phyloP scores from a whole-genome alignment of 371 early-diverging fungal genomes.

The Sporodiniella umbellata region DNA sequence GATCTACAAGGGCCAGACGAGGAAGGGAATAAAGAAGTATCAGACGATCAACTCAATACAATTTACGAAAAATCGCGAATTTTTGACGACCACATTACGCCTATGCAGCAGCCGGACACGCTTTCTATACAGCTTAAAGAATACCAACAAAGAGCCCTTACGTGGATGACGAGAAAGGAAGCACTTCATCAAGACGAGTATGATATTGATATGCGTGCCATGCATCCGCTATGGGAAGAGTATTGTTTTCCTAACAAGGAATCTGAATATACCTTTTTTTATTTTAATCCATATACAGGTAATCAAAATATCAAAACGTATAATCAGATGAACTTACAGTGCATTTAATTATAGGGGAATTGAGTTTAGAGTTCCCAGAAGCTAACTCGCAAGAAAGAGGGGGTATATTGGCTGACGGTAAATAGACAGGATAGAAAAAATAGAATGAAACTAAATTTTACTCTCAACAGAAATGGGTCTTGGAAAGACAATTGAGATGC shows the following conservation, averaged over 20 bases:
- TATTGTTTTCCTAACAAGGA: slow-evolving; percentile 44
- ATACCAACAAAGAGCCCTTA: slow-evolving; percentile 62
- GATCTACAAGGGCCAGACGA: slow-evolving; percentile 15
- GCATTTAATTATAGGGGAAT: slow-evolving; percentile 28
- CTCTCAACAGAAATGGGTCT: slow-evolving; percentile 73
- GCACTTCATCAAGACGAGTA: slow-evolving; percentile 19
- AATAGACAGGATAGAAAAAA: not conserved
- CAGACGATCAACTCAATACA: slow-evolving; percentile 54
- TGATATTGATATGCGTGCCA: slow-evolving; percentile 34
- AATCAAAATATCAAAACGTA: not conserved
- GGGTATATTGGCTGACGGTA: slow-evolving; percentile 73
- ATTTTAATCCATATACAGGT: slow-evolving; percentile 64
- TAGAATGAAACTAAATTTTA: not conserved
- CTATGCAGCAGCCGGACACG: slow-evolving; percentile 47
- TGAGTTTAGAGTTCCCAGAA: slow-evolving; percentile 54
- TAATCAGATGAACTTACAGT: not conserved
- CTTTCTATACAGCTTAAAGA: slow-evolving; percentile 54
- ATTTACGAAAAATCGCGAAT: slow-evolving; percentile 63
- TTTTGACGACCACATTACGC: slow-evolving; percentile 49
- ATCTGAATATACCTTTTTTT: slow-evolving; percentile 34
- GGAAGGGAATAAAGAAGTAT: slow-evolving; percentile 46
- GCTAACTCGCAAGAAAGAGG: slow-evolving; percentile 53
- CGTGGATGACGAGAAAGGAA: slow-evolving; percentile 67
- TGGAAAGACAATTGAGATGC: slow-evolving; percentile 86
- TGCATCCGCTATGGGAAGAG: slow-evolving; percentile 69